phyloP scores from a whole-genome alignment of 2,329 filamentous ascomycete species.

The Pseudocercospora ulei region DNA sequence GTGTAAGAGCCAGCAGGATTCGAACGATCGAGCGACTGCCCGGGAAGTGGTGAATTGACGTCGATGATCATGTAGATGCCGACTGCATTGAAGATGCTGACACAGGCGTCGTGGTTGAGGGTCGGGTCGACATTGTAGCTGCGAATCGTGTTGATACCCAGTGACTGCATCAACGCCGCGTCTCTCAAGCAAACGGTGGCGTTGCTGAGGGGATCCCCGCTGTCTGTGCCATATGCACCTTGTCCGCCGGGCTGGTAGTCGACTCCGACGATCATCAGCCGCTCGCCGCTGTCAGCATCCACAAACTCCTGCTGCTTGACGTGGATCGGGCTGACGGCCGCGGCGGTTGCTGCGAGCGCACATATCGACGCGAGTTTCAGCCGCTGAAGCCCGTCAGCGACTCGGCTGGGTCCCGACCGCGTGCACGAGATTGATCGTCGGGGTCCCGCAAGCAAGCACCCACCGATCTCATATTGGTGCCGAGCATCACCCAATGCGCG shows the following conservation, averaged over 20 bases:
- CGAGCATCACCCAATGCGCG: conserved; percentile 4
- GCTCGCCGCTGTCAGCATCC: conserved; percentile 48
- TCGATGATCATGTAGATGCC: conserved; percentile 59
- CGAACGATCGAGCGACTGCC: conserved; percentile 49
- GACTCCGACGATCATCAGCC: conserved; percentile 49
- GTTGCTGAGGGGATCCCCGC: conserved; percentile 50
- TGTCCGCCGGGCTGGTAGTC: conserved; percentile 57
- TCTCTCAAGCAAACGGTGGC: conserved; percentile 51
- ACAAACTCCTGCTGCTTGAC: conserved; percentile 54
- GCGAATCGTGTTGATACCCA: conserved; percentile 57
- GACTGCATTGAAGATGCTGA: conserved; percentile 55
- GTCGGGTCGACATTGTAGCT: conserved; percentile 55
- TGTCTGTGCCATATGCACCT: conserved; percentile 46
- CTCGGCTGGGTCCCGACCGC: no score
- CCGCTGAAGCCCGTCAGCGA: background rate
- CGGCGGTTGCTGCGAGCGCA: conserved; percentile 33
- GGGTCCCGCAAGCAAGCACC: background rate
- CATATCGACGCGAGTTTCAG: conserved; percentile 8
- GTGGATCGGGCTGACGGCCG: conserved; percentile 48
- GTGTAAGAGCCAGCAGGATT: conserved; percentile 49
- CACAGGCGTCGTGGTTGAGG: conserved; percentile 53
- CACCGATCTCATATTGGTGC: conserved; percentile 8
- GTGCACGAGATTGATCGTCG: background rate
- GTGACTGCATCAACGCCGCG: conserved; percentile 53
- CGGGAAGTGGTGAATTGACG: conserved; percentile 52